Conservation (phyloP, 2,329 filamentous ascomycete species). For the Ramularia endophylla region DNA sequence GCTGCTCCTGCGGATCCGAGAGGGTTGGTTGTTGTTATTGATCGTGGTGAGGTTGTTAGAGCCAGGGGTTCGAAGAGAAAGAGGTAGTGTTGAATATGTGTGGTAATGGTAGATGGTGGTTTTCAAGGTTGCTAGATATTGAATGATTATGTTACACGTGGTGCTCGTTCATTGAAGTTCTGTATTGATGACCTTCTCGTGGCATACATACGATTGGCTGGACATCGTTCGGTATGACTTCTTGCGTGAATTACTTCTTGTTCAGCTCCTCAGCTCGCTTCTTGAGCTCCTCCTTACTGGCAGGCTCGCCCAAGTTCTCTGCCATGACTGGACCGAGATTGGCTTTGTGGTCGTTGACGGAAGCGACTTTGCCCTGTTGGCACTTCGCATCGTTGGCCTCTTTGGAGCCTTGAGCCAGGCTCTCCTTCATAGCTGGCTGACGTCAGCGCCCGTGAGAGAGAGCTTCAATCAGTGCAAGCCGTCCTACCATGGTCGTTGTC, state of each 20-base stretch:
- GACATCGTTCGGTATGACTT: no score
- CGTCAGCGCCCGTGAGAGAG: neutral
- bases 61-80: no score
- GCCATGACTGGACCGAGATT: slow-evolving; percentile 39
- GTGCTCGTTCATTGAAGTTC: no score
- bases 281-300: slow-evolving; percentile 45
- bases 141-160: neutral
- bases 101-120: no score
- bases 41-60: no score
- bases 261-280: slow-evolving; percentile 47
- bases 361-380: slow-evolving; percentile 20
- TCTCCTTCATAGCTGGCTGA: slow-evolving; percentile 14
- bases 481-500: slow-evolving; percentile 17
- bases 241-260: slow-evolving; percentile 30
- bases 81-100: no score
- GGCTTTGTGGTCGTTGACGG: slow-evolving; percentile 37
- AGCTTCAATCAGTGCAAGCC: neutral
- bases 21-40: no score
- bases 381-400: slow-evolving; percentile 15
- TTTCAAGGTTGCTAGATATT: no score
- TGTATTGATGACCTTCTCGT: no score
- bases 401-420: slow-evolving; percentile 14
- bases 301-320: slow-evolving; percentile 39
- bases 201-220: no score
- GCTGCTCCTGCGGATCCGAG: no score